A percentile compares a stretch with the other conserved stretches of the same genome.
phyloP scores from a whole-genome alignment of 192 early-diverging fungal genomes.

The Jimgerdemannia lactiflua region DNA sequence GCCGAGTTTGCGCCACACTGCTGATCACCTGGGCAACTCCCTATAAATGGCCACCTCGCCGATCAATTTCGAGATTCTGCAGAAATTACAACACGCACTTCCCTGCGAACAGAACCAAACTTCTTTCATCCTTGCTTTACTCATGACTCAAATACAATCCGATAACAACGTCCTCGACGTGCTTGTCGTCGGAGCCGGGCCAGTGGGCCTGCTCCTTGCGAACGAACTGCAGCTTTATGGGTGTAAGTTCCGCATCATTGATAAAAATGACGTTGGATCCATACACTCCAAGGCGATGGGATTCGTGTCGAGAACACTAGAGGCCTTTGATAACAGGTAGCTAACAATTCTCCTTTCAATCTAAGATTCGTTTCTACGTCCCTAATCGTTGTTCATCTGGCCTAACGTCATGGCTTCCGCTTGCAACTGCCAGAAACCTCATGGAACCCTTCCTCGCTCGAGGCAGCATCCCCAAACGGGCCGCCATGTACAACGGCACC shows the following conservation, averaged over 20 bases:
- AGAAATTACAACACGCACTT: too few species aligned
- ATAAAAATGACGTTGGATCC: conserved; percentile 4
- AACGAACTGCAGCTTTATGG: conserved; percentile 15
- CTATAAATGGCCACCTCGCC: too few species aligned
- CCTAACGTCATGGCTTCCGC: not conserved
- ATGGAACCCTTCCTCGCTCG: not conserved
- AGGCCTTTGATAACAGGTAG: not conserved
- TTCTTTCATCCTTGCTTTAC: too few species aligned
- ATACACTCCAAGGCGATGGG: not conserved
- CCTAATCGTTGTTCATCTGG: too few species aligned
- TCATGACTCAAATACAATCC: not conserved
- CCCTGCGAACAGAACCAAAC: too few species aligned
- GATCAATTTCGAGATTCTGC: too few species aligned
- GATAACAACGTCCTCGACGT: conserved; percentile 8
- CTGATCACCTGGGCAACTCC: too few species aligned
- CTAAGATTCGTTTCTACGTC: too few species aligned
- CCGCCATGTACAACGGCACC: not conserved
- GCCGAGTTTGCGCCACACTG: too few species aligned
- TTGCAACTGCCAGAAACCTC: not conserved
- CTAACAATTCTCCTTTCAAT: too few species aligned
- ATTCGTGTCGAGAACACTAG: not conserved
- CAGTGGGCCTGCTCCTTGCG: conserved; percentile 26
- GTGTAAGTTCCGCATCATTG: conserved; percentile 22
- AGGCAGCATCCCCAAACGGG: not conserved
- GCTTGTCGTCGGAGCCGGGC: conserved; percentile 27